Conservation (phyloP, 345 rosid genomes). For the Eutrema japonicum region DNA sequence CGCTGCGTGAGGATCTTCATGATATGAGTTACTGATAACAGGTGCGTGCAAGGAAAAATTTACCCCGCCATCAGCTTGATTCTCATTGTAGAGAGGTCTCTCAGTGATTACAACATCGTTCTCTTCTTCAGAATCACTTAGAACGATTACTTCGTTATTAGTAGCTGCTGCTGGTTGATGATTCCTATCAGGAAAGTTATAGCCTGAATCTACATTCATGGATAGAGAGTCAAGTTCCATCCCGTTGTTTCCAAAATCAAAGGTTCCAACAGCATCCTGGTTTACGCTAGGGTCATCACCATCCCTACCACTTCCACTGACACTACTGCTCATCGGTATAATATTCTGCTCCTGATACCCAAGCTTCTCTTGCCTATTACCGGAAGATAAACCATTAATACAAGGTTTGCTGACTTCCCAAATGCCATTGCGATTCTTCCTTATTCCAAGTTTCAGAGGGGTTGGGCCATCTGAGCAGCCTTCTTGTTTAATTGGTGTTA, state of each 20-base stretch:
- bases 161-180: conserved; percentile 52
- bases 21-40: conserved; percentile 58
- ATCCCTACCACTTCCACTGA: conserved; percentile 84
- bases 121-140: conserved; percentile 91
- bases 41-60: conserved; percentile 55
- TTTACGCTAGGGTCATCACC: conserved; percentile 94
- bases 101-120: conserved; percentile 59
- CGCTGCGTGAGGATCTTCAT: conserved; percentile 60
- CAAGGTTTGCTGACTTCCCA: conserved; percentile 91
- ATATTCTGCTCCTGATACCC: conserved; percentile 55
- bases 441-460: conserved; percentile 84
- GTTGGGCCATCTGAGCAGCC: conserved; percentile 66
- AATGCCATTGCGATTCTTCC: conserved; percentile 72
- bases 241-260: conserved; percentile 64
- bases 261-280: conserved; percentile 74
- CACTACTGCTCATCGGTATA: conserved; percentile 93
- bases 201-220: conserved; percentile 58
- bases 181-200: conserved; percentile 46
- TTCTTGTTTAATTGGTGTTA: conserved; percentile 63
- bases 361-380: conserved; percentile 57
- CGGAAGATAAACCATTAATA: conserved; percentile 58
- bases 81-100: conserved; percentile 39
- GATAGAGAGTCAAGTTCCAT: conserved; percentile 73
- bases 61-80: conserved; percentile 44
- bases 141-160: conserved; percentile 75